Conservation (phyloP, 148 eudicot genomes). For the Dianthus caryophyllus region DNA sequence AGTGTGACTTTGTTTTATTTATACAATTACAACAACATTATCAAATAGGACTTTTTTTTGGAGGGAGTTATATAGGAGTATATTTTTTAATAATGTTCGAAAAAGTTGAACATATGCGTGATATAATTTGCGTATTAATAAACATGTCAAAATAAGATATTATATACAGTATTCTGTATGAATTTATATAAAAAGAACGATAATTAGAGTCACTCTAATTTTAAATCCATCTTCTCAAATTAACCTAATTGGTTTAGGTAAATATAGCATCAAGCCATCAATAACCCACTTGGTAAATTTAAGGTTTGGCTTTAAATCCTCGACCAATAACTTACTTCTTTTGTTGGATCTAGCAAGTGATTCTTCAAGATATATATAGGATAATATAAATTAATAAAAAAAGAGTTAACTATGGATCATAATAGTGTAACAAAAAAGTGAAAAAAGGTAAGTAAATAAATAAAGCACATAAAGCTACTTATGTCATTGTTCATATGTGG, state of each 20-base stretch:
- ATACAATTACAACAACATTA: no score
- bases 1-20: no score
- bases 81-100: no score
- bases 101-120: no score
- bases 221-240: slow-evolving; percentile 6
- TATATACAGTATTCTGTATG: no score
- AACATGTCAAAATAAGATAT: no score
- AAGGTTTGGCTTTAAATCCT: slow-evolving; percentile 6
- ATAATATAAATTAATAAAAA: slow-evolving; percentile 18
- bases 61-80: no score
- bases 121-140: no score
- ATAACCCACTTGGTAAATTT: slow-evolving; percentile 22
- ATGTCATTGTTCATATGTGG: neutral
- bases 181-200: slow-evolving; percentile 5
- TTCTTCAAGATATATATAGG: slow-evolving; percentile 20
- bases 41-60: no score
- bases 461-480: slow-evolving; percentile 12
- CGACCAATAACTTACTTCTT: slow-evolving; percentile 17
- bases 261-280: slow-evolving; percentile 16
- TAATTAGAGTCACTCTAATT: slow-evolving; percentile 16
- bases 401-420: neutral
- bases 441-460: slow-evolving; percentile 10
- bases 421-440: slow-evolving; percentile 16
- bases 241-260: slow-evolving; percentile 7
- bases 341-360: slow-evolving; percentile 24